Conservation (phyloP, 441 rosid species). For the Mallotus japonicus region DNA sequence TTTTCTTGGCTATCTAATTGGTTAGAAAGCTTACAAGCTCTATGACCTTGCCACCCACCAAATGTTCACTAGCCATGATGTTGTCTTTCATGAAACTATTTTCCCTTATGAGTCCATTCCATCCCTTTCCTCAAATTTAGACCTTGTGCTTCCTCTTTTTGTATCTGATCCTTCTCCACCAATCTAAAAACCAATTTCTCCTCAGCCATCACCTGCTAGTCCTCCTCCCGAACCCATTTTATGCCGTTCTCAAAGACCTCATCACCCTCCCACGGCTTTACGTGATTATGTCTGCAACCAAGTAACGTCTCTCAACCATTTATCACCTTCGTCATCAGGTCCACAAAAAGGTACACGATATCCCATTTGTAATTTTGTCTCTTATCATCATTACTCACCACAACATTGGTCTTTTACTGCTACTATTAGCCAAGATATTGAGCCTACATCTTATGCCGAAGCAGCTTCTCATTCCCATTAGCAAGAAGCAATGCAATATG, state of each 20-base stretch:
- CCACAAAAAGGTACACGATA: background rate
- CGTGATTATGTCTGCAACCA: background rate
- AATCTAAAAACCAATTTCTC: background rate
- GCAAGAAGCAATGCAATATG: background rate
- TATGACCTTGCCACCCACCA: background rate
- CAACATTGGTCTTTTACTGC: background rate
- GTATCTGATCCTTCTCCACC: too few species aligned
- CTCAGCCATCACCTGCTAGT: background rate
- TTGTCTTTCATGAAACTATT: slow-evolving; percentile 14
- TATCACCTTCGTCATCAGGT: background rate
- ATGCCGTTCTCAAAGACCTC: background rate
- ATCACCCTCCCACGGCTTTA: background rate
- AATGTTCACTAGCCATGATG: slow-evolving; percentile 1
- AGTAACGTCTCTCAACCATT: background rate
- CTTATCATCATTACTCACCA: slow-evolving; percentile 10
- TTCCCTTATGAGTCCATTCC: background rate
- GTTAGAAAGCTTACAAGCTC: background rate
- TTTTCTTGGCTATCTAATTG: slow-evolving; percentile 6
- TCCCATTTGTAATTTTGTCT: slow-evolving; percentile 2
- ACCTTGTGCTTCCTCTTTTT: too few species aligned
- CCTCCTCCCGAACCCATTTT: background rate
- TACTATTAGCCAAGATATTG: background rate
- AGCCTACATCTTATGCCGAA: background rate
- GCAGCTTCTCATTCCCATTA: background rate
- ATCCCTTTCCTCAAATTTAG: too few species aligned